These are phyloP conservation scores for Epithemia pelagica DNA, from an alignment of 108 stramenopile species.

Conservation along the genomic window DNA sequence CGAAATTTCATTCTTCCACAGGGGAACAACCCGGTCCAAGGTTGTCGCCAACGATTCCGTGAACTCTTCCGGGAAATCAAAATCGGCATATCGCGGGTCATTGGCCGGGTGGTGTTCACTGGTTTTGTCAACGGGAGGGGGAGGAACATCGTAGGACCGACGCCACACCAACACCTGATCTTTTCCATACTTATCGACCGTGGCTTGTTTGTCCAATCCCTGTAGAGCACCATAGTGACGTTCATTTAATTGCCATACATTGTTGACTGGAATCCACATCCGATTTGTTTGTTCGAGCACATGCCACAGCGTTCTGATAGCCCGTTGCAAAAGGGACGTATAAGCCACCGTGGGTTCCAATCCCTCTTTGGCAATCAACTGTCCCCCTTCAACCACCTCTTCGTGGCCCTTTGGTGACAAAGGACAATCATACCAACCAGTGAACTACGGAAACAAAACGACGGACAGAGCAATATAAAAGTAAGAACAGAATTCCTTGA, in stretches of 20 bases:
- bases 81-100: slow-evolving; percentile 79
- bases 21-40: slow-evolving; percentile 87
- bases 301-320: slow-evolving; percentile 86
- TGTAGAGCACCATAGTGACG: slow-evolving; percentile 87
- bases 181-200: slow-evolving; percentile 92
- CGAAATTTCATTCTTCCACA: slow-evolving; percentile 84
- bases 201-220: slow-evolving; percentile 97
- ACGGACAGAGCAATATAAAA: too few relatives aligned
- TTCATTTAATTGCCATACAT: slow-evolving; percentile 87
- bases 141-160: slow-evolving; percentile 92
- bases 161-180: slow-evolving; percentile 95
- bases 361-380: slow-evolving; percentile 65
- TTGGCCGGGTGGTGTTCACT: slow-evolving; percentile 83
- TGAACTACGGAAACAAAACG: background rate
- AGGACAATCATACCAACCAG: slow-evolving; percentile 88
- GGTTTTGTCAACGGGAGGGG: slow-evolving; percentile 71
- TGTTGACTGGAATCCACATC: slow-evolving; percentile 90
- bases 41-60: slow-evolving; percentile 90
- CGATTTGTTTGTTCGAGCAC: slow-evolving; percentile 81
- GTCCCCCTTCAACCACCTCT: slow-evolving; percentile 84
- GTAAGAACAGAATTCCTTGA: too few relatives aligned
- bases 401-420: slow-evolving; percentile 76
- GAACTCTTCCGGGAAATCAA: slow-evolving; percentile 51
- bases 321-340: slow-evolving; percentile 94
- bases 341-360: slow-evolving; percentile 87